A percentile compares a stretch with the other conserved stretches of the same genome.
These are phyloP conservation scores for Hygrophila difformis DNA, from an alignment of 257 asterid species.

Conservation along the genomic window DNA sequence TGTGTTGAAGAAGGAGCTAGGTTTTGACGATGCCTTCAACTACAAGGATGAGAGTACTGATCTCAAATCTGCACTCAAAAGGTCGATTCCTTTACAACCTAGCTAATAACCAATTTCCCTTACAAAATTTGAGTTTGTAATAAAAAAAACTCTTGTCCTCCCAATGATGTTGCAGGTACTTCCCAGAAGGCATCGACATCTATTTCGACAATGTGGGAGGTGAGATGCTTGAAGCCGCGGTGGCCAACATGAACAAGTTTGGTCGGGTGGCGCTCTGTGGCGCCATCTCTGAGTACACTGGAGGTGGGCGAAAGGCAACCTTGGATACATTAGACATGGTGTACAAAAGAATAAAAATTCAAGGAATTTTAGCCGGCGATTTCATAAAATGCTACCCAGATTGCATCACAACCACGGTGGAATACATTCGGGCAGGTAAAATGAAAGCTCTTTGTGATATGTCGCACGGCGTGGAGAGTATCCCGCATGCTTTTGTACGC, in stretches of 20 bases:
- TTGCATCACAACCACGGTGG: slow-evolving; percentile 34
- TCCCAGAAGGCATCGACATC: slow-evolving; percentile 69
- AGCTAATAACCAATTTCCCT: too few species aligned
- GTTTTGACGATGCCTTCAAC: slow-evolving; percentile 82
- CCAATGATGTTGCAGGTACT: slow-evolving; percentile 25
- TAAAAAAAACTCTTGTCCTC: too few species aligned
- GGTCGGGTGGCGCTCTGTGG: slow-evolving; percentile 72
- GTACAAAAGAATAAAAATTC: slow-evolving; percentile 51
- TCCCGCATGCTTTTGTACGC: slow-evolving; percentile 37
- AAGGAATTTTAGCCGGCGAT: slow-evolving; percentile 56
- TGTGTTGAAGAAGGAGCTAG: slow-evolving; percentile 51
- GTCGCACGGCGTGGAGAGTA: slow-evolving; percentile 38
- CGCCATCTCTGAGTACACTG: slow-evolving; percentile 57
- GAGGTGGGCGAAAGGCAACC: slow-evolving; percentile 19
- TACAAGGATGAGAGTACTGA: slow-evolving; percentile 51
- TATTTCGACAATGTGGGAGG: slow-evolving; percentile 81
- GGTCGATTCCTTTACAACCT: too few species aligned
- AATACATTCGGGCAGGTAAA: slow-evolving; percentile 30
- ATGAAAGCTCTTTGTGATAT: slow-evolving; percentile 44
- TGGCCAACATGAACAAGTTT: slow-evolving; percentile 49
- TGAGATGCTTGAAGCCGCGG: slow-evolving; percentile 57
- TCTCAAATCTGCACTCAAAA: slow-evolving; percentile 45
- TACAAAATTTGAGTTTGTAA: too few species aligned
- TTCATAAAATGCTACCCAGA: slow-evolving; percentile 26
- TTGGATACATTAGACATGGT: slow-evolving; percentile 45